Evolutionary conservation across 805 yeast species (phyloP).

Genomic region (Blastobotrys peoriensis): DNA sequence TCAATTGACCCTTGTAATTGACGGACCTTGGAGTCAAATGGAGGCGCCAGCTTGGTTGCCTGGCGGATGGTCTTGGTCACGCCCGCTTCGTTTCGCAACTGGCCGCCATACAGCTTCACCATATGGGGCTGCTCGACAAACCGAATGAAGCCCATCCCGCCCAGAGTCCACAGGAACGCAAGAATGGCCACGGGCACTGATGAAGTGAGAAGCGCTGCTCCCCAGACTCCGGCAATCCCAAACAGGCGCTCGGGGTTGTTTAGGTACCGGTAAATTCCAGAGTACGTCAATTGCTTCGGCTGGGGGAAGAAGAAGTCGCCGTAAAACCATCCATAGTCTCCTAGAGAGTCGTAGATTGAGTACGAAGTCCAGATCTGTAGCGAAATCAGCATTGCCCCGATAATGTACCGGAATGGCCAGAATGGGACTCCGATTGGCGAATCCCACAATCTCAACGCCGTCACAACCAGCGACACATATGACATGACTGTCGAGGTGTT

Average conservation of each 20-base stretch:
- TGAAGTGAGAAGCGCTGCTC: conserved; percentile 52
- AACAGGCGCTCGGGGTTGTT: conserved; percentile 77
- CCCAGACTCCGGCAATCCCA: conserved; percentile 79
- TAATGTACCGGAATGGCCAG: conserved; percentile 47
- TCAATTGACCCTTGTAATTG: conserved; percentile 33
- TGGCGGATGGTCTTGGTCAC: conserved; percentile 33
- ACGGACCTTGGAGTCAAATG: conserved; percentile 22
- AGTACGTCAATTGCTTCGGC: conserved; percentile 52
- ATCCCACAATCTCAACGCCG: conserved; percentile 26
- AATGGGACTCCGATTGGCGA: conserved; percentile 28
- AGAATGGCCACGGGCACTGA: conserved; percentile 43
- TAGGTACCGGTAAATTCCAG: conserved; percentile 75
- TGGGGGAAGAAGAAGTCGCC: conserved; percentile 74
- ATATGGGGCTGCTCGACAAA: conserved; percentile 75
- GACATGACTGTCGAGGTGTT: conserved; percentile 47
- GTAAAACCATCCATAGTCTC: conserved; percentile 85
- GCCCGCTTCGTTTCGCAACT: conserved; percentile 47
- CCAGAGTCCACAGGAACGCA: conserved; percentile 59
- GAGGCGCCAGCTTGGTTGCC: conserved; percentile 26
- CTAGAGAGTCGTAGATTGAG: conserved; percentile 64
- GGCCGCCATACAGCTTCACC: conserved; percentile 67
- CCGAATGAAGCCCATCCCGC: conserved; percentile 60
- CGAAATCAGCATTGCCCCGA: conserved; percentile 49
- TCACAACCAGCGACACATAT: conserved; percentile 45
- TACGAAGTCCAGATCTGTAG: conserved; percentile 65